These are phyloP conservation scores for Scleroderma bovista DNA, from an alignment of 768 basidiomycete genomes.

Conservation along the genomic window DNA sequence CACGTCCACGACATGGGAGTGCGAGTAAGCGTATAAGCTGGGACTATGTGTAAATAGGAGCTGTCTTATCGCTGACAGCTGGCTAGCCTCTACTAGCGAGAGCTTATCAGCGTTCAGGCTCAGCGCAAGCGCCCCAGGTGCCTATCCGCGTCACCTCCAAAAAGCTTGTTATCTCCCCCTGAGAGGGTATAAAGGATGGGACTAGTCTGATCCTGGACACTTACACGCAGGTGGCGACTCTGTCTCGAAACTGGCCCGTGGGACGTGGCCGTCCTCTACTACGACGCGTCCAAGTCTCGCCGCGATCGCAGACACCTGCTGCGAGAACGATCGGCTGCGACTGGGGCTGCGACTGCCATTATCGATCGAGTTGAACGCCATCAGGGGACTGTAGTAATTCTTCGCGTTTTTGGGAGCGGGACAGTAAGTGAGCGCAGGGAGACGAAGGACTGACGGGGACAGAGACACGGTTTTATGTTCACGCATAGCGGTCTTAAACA, in stretches of 20 bases:
- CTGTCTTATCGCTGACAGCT: background rate
- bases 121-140: background rate
- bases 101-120: background rate
- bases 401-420: background rate
- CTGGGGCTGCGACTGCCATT: background rate
- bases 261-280: background rate
- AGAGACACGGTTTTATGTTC: background rate
- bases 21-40: background rate
- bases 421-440: background rate
- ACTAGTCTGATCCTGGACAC: too few species aligned
- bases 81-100: too few species aligned
- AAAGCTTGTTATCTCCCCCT: background rate
- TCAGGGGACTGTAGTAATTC: background rate
- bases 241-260: too few species aligned
- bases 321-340: background rate
- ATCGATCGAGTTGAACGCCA: background rate
- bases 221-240: background rate
- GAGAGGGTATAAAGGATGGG: background rate
- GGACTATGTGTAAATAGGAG: background rate
- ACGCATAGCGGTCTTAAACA: too few species aligned
- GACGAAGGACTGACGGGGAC: background rate
- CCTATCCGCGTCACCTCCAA: background rate
- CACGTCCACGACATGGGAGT: background rate
- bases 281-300: slow-evolving; percentile 6
- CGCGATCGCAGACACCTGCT: slow-evolving; percentile 7